Evolutionary conservation across 192 early-diverging fungal genomes (phyloP), one percentile per base, ranked within the genome.

Genomic region (Ambispora gerdemannii): DNA sequence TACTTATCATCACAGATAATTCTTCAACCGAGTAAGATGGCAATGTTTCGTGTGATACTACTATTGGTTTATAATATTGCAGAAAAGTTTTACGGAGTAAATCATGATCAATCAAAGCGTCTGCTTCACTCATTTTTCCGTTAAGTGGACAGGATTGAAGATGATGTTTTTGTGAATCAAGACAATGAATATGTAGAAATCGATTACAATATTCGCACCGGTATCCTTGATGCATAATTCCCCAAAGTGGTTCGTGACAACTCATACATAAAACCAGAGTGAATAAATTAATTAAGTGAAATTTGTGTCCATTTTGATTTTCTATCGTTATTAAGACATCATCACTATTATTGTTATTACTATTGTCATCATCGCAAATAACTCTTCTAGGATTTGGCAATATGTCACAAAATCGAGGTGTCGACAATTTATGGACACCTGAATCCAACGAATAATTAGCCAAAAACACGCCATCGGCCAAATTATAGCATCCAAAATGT

Each of bases 161-260:
- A 56, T 72, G 63, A 19, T 73, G 61, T 7, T 52, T 47, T 13
- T 38, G 33, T 8, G 52, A 33, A 1, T 55, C 56, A 3, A 76
- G 64, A 47, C 84, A 86, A 17, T 73, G 51, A 17, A 64, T 33
- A 67, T 87, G 85, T 55, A 81, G 67, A 65, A 87, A 76, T 17
- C 80, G 78, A 38, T 73, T 74, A 58, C 85, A 87, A 17, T 55
- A 71, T 31, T 67, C 74, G 66, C 85, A 87, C 8, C 82, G 73
- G 52, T 87, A 87, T 3, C 79, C 83, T 49, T 87, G 85, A 47
- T 82, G 68, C 19, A 75, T 78, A 22, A 82, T 67, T 15, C 85
- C 85, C 85, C 85, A 87, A 15, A 87, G 55, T 7, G 85, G 85
- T 24, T 76, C 31, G 10, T 72, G 73, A 53, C 85, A 87, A 33